A percentile compares a stretch with the other conserved stretches of the same genome.
phyloP scores from a whole-genome alignment of 2,329 filamentous ascomycete species.

The Phialemoniopsis sp. region DNA sequence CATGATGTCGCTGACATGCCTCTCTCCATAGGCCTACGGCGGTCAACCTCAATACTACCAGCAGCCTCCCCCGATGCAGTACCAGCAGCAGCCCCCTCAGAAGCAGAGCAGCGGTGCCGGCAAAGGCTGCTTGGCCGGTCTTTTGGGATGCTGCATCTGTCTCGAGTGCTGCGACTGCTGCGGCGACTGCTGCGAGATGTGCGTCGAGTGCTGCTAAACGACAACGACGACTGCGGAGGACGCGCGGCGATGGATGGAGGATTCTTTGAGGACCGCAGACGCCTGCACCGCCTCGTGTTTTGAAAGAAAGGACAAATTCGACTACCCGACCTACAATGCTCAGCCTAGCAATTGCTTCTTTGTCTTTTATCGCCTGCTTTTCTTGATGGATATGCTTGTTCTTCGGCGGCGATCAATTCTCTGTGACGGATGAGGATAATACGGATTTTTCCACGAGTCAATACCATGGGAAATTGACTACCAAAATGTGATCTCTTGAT shows the following conservation, averaged over 20 bases:
- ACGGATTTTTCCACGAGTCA: too few relatives aligned
- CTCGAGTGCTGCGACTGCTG: conserved; percentile 48
- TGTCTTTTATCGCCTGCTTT: too few relatives aligned
- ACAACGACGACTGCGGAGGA: neutral
- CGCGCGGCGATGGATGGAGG: neutral
- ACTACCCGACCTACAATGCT: too few relatives aligned
- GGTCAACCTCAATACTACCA: conserved; percentile 31
- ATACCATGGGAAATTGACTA: too few relatives aligned
- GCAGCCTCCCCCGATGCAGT: conserved; percentile 32
- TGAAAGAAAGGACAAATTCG: neutral
- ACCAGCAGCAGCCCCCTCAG: conserved; percentile 37
- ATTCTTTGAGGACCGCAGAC: neutral
- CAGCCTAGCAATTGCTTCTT: too few relatives aligned
- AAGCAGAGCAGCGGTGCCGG: conserved; percentile 25
- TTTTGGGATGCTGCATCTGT: conserved; percentile 47
- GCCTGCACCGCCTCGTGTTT: too few relatives aligned
- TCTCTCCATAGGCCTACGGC: conserved; percentile 26
- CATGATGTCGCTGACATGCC: neutral
- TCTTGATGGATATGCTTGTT: neutral
- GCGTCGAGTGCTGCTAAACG: conserved; percentile 26
- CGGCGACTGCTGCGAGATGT: conserved; percentile 38
- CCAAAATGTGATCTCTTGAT: too few relatives aligned
- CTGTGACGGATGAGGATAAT: too few relatives aligned
- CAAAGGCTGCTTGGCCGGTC: conserved; percentile 38
- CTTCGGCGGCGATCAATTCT: too few relatives aligned